A percentile compares a stretch with the other conserved stretches of the same genome.
Evolutionary conservation across 306 rosid genomes (phyloP).

Genomic region (Trifolium fragiferum): DNA sequence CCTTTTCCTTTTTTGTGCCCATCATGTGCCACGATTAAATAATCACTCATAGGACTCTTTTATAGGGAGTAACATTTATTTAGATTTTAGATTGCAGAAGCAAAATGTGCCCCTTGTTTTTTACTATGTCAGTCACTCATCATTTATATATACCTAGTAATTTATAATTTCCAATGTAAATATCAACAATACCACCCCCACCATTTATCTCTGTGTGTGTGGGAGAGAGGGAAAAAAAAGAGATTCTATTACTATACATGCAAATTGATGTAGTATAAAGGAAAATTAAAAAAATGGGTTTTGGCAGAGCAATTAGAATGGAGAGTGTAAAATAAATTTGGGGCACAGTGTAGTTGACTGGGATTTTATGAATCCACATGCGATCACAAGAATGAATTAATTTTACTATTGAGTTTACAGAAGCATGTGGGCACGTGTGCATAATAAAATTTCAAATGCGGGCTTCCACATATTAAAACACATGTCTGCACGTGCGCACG

Average conservation of each 20-base stretch:
- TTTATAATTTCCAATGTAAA: not conserved
- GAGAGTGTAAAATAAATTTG: slow-evolving; percentile 51
- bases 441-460: slow-evolving; percentile 58
- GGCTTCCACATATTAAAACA: slow-evolving; percentile 83
- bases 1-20: slow-evolving; percentile 48
- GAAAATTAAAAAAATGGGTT: not conserved
- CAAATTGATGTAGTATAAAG: not conserved
- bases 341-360: slow-evolving; percentile 65
- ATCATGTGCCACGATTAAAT: slow-evolving; percentile 51
- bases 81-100: slow-evolving; percentile 33
- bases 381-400: slow-evolving; percentile 55
- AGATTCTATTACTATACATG: slow-evolving; percentile 48
- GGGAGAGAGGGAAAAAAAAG: not conserved
- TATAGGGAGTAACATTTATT: slow-evolving; percentile 24
- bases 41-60: slow-evolving; percentile 38
- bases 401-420: slow-evolving; percentile 59
- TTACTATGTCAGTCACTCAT: slow-evolving; percentile 28
- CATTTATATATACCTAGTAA: not conserved
- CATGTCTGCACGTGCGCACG: slow-evolving; percentile 97
- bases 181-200: slow-evolving; percentile 2
- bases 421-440: slow-evolving; percentile 95
- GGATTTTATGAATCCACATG: slow-evolving; percentile 72
- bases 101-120: slow-evolving; percentile 47
- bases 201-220: not conserved
- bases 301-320: slow-evolving; percentile 40